Evolutionary conservation across 768 basidiomycete genomes (phyloP).

Genomic region (Vararia minispora): DNA sequence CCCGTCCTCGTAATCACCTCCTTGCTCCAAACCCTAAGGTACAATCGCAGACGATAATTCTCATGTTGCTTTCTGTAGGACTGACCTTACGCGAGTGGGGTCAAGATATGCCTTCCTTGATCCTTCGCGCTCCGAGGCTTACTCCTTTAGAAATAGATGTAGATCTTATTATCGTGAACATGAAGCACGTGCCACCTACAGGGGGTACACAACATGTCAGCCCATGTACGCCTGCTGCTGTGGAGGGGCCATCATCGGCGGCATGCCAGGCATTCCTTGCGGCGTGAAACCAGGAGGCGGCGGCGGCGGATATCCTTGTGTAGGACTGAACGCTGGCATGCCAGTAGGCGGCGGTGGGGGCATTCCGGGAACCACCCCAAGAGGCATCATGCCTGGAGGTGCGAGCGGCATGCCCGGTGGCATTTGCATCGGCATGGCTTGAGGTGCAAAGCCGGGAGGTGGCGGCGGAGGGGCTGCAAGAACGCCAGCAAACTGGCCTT

Average conservation of each 20-base stretch:
- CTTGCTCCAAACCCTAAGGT: too few relatives aligned
- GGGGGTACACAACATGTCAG: too few relatives aligned
- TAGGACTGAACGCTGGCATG: slow-evolving; percentile 35
- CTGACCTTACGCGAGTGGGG: too few relatives aligned
- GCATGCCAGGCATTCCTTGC: slow-evolving; percentile 31
- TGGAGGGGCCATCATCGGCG: slow-evolving; percentile 33
- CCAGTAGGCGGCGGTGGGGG: slow-evolving; percentile 18
- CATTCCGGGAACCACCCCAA: slow-evolving; percentile 22
- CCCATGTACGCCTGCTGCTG: too few relatives aligned
- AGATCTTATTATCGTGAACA: too few relatives aligned
- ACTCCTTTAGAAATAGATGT: too few relatives aligned
- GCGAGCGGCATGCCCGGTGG: slow-evolving; percentile 32
- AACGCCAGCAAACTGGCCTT: slow-evolving; percentile 90
- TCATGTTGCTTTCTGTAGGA: too few relatives aligned
- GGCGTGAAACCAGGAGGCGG: slow-evolving; percentile 56
- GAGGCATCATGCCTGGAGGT: slow-evolving; percentile 26
- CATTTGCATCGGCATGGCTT: slow-evolving; percentile 26
- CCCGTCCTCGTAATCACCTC: too few relatives aligned
- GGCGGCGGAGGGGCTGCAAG: slow-evolving; percentile 58
- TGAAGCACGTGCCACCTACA: neutral
- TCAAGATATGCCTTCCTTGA: too few relatives aligned
- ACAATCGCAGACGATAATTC: too few relatives aligned
- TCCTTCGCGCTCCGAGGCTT: too few relatives aligned
- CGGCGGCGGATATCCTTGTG: slow-evolving; percentile 44
- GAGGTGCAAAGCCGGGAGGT: slow-evolving; percentile 70